Base-by-base conservation (phyloP, 495 filamentous ascomycete genomes). In the Apiosordaria backusii region DNA sequence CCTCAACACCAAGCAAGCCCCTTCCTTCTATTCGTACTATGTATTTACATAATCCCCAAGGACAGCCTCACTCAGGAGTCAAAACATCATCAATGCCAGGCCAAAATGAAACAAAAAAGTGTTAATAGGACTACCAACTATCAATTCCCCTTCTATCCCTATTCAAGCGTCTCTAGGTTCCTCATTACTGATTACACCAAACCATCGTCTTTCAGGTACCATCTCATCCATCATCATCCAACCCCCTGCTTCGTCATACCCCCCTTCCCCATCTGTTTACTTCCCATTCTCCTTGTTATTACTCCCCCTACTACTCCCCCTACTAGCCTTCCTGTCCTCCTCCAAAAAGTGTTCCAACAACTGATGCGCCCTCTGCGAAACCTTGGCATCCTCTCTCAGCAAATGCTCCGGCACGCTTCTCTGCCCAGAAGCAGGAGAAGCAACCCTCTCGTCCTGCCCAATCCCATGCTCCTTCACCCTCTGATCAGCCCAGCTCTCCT, bases 281-380 rank as follows among this genome's bases (percentile, higher is more conserved):
- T 55, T 55, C 53, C 53, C 53, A 55, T 45, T 64, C 62, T 64
- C 62, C 22, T 21, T 55, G 18, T 35, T 9, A 57, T 57, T 53
- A 52, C 25, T 62, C 50, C 65, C 21, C 18, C 62, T 57, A 4
- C 50, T 16, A 15, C 50, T 65, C 35, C 50, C 35, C 15, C 59
- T 65, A 18, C 59, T 25, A 4, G 9, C 45, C 65, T 61, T 72
- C 29, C 57, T 65, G 55, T 68, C 64, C 21, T 65, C 50, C 61
- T 66, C 68, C 18, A 72, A 40, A 24, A 72, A 72, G 26, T 68
- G 65, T 27, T 70, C 70, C 10, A 72, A 22, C 63, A 72, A 45
- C 61, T 70, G 65, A 25, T 70, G 63, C 21, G 68, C 68, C 19
- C 70, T 65, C 2, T 64, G 55, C 1, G 62, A 18, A 0, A 71